Conservation (phyloP, 2,329 filamentous ascomycete genomes). For the Aureobasidium leucospermi region DNA sequence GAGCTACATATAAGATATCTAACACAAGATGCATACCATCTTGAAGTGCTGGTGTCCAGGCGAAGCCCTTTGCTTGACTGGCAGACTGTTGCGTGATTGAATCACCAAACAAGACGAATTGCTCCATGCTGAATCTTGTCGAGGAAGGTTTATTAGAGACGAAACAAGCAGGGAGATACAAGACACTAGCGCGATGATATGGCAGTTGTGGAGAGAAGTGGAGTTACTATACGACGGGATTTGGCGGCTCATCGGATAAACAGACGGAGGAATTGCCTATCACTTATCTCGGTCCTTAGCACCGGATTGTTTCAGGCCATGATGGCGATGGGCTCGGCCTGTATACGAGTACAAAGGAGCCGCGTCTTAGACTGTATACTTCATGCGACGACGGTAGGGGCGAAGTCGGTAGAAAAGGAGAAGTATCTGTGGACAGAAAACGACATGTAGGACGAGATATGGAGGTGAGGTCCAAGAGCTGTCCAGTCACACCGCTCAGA, state of each 20-base stretch:
- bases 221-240: background rate
- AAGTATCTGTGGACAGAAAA: background rate
- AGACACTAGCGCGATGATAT: background rate
- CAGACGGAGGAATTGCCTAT: background rate
- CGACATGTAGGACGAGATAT: background rate
- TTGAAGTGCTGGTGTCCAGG: conserved; percentile 65
- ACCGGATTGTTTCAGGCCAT: background rate
- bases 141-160: background rate
- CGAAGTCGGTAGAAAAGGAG: background rate
- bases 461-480: background rate
- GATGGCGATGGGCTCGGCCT: background rate
- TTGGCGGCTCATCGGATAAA: conserved; percentile 8
- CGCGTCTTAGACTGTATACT: too few species aligned
- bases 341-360: background rate
- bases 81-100: conserved; percentile 70
- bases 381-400: too few species aligned
- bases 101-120: conserved; percentile 75
- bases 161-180: background rate
- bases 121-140: conserved; percentile 37
- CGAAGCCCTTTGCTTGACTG: conserved; percentile 59
- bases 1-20: background rate
- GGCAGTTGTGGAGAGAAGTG: conserved; percentile 7
- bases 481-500: conserved; percentile 5
- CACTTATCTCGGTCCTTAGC: background rate
- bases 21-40: conserved; percentile 45